phyloP scores from a whole-genome alignment of 257 asterid genomes.

The Ilex aquifolium region DNA sequence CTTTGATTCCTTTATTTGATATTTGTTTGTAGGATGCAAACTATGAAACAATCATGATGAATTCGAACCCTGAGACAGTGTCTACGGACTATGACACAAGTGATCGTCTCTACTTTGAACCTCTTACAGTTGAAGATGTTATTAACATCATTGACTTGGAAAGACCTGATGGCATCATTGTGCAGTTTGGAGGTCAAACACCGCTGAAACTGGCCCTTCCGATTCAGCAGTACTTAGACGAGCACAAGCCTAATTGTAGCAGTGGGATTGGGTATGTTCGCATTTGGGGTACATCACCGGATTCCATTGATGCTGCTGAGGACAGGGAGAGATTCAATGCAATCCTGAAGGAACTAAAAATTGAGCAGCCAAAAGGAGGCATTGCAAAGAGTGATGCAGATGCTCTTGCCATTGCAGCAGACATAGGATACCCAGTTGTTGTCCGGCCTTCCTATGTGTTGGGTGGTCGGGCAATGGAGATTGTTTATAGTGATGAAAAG shows the following conservation, averaged over 20 bases:
- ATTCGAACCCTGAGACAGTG: neutral
- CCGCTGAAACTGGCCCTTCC: too few relatives aligned
- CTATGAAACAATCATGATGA: neutral
- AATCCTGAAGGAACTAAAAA: neutral
- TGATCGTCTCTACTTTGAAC: neutral
- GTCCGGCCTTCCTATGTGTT: constrained; percentile 1
- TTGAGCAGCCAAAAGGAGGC: neutral
- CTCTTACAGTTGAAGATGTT: neutral
- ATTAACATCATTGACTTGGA: neutral
- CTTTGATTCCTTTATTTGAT: neutral
- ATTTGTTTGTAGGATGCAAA: neutral
- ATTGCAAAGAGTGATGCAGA: neutral
- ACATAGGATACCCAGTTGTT: neutral
- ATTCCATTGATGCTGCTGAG: constrained; percentile 1
- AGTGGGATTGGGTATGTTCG: neutral
- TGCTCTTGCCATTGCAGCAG: neutral
- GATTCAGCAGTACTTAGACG: neutral
- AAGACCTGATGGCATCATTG: neutral
- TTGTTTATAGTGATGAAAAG: neutral
- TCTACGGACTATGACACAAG: neutral
- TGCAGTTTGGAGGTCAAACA: too few relatives aligned
- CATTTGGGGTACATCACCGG: neutral
- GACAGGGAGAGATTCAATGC: neutral
- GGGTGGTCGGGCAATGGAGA: neutral
- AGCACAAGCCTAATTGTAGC: neutral